Evolutionary conservation across 139 green algal species (phyloP).

Genomic region (Haematococcus lacustris): DNA sequence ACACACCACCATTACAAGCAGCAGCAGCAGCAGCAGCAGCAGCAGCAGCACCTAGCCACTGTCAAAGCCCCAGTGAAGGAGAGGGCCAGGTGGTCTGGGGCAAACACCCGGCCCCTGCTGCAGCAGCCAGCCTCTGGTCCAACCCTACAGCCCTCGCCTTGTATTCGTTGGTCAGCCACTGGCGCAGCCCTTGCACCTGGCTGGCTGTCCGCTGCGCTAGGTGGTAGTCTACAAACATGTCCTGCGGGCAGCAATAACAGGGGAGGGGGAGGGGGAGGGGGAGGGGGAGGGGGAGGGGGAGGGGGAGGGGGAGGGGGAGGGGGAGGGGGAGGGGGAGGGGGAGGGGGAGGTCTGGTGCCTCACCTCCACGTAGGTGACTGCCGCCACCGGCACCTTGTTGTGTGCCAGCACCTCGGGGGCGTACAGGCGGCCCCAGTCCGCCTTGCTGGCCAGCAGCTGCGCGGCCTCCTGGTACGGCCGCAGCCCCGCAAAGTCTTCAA

Average conservation of each 20-base stretch:
- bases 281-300: not conserved
- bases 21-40: no score
- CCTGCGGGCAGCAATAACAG: no score
- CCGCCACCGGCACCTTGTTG: conserved; percentile 62
- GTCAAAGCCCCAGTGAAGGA: no score
- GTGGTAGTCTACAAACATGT: conserved; percentile 93
- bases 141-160: no score
- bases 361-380: conserved; percentile 74
- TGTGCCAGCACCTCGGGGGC: conserved; percentile 38
- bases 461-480: conserved; percentile 60
- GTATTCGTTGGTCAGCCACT: conserved; percentile 86
- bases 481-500: conserved; percentile 77
- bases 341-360: not conserved
- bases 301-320: not conserved
- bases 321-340: not conserved
- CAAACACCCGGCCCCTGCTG: no score
- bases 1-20: no score
- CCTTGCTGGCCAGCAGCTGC: conserved; percentile 60
- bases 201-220: conserved; percentile 32
- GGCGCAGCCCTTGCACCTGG: conserved; percentile 46
- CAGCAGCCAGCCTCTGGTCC: no score
- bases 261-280: no score
- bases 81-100: no score
- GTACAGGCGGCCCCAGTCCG: conserved; percentile 85
- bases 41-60: no score